phyloP scores from a whole-genome alignment of 495 filamentous ascomycete species.

The Podospora comata region DNA sequence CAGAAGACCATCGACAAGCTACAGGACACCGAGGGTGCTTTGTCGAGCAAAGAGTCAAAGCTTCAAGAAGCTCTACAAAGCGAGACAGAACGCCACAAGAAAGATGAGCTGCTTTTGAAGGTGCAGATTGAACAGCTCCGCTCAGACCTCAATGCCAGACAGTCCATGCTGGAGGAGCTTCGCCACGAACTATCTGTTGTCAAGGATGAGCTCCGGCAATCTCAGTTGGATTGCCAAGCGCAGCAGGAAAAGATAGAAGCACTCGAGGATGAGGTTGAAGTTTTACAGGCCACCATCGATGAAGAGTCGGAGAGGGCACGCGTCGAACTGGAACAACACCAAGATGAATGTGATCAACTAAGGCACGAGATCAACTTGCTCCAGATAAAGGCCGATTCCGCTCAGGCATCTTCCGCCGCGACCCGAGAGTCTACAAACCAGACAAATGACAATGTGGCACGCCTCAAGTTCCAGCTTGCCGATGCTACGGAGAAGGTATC shows the following conservation, averaged over 20 bases:
- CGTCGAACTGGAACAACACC: conserved; percentile 47
- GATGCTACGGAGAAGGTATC: conserved; percentile 35
- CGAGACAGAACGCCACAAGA: conserved; percentile 44
- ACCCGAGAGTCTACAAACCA: conserved; percentile 30
- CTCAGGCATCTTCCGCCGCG: conserved; percentile 22
- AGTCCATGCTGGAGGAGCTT: conserved; percentile 41
- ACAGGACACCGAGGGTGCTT: conserved; percentile 63
- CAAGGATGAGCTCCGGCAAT: conserved; percentile 65
- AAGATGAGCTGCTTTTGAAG: conserved; percentile 37
- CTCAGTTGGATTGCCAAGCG: conserved; percentile 59
- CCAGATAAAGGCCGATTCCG: conserved; percentile 19
- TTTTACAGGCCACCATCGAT: conserved; percentile 69
- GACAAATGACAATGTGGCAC: conserved; percentile 28
- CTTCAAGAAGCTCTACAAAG: conserved; percentile 53
- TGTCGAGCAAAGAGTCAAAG: conserved; percentile 62
- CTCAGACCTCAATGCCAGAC: conserved; percentile 43
- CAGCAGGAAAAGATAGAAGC: conserved; percentile 66
- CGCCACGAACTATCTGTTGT: conserved; percentile 52
- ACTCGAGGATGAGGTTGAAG: conserved; percentile 78
- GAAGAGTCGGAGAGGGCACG: conserved; percentile 72
- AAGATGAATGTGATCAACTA: conserved; percentile 50
- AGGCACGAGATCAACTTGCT: conserved; percentile 46
- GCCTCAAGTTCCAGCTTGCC: conserved; percentile 33
- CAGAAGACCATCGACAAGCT: conserved; percentile 70
- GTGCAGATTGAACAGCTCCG: conserved; percentile 48